phyloP scores from a whole-genome alignment of 2,329 filamentous ascomycete species.

The Ophiostoma quercus region DNA sequence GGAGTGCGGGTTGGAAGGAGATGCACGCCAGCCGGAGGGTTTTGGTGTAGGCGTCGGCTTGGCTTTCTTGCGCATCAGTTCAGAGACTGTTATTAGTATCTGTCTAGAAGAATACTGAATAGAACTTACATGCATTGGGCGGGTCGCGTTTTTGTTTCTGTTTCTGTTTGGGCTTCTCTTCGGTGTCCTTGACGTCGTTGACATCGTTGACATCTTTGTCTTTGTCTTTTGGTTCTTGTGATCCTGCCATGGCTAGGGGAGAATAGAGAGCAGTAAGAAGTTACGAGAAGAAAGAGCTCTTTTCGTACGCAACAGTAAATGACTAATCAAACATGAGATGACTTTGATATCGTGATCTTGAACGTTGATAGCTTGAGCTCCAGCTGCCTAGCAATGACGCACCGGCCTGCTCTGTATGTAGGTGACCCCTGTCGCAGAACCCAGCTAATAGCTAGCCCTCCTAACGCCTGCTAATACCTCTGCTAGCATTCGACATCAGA shows the following conservation, averaged over 20 bases:
- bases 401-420: neutral
- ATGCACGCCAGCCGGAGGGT: no score
- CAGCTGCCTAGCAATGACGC: neutral
- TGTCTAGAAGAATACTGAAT: no score
- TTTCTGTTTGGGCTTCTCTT: neutral
- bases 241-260: neutral
- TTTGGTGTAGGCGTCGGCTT: neutral
- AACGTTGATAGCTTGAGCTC: neutral
- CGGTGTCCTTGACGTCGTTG: neutral
- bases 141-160: neutral
- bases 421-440: neutral
- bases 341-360: neutral
- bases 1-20: neutral
- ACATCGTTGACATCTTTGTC: neutral
- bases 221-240: no score
- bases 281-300: no score
- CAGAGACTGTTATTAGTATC: neutral
- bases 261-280: no score
- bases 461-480: no score
- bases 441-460: neutral
- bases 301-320: neutral
- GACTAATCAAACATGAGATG: neutral
- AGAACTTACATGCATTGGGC: slow-evolving; percentile 1
- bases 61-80: slow-evolving; percentile 9
- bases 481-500: no score